Conservation (phyloP, 179 eudicot genomes). For the Amaranthus tricolor region DNA sequence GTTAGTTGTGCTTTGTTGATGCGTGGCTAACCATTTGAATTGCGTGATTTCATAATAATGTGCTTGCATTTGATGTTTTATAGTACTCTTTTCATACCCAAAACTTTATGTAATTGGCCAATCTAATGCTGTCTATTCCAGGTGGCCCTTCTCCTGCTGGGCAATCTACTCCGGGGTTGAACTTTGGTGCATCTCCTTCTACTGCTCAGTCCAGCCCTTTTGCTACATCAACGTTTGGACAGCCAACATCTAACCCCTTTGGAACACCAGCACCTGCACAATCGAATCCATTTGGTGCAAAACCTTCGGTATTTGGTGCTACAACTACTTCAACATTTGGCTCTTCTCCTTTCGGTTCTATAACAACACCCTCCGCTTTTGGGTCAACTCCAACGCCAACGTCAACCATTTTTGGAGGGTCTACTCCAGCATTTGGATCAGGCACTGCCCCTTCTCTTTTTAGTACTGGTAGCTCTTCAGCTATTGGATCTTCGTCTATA, state of each 20-base stretch:
- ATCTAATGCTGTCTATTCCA: conserved; percentile 29
- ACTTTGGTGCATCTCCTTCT: conserved; percentile 46
- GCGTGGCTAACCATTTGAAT: not conserved
- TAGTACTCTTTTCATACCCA: not conserved
- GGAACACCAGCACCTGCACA: conserved; percentile 41
- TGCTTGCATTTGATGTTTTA: no score
- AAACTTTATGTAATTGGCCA: not conserved
- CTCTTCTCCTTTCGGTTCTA: conserved; percentile 47
- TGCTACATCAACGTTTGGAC: conserved; percentile 57
- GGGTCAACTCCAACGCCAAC: conserved; percentile 59
- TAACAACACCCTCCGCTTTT: conserved; percentile 50
- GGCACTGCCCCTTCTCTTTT: conserved; percentile 61
- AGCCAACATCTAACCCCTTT: conserved; percentile 69
- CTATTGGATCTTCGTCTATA: conserved; percentile 55
- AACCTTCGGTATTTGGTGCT: conserved; percentile 60
- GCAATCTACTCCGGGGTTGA: conserved; percentile 52
- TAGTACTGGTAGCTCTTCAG: conserved; percentile 54
- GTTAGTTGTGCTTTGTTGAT: not conserved
- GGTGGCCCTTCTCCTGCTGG: conserved; percentile 92
- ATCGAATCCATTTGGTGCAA: conserved; percentile 67
- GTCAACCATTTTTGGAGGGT: conserved; percentile 52
- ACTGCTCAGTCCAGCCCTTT: conserved; percentile 53
- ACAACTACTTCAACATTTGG: conserved; percentile 52
- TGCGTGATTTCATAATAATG: not conserved
- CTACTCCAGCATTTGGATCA: conserved; percentile 61